Evolutionary conservation across 2,329 filamentous ascomycete species (phyloP).

Genomic region (Beauveria medogensis): DNA sequence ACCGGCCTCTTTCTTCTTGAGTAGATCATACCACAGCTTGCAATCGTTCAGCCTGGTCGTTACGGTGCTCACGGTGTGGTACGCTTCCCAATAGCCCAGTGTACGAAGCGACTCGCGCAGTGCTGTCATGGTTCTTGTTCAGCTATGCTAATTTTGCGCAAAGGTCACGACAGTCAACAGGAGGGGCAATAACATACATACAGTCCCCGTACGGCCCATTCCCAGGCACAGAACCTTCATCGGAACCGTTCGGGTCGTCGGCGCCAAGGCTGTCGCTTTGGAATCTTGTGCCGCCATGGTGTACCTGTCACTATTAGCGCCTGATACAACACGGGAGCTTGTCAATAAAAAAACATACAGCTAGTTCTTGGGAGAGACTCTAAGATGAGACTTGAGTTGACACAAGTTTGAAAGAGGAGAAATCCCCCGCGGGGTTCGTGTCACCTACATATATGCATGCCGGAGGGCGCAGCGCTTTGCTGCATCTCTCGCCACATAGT

Average conservation of each 20-base stretch:
- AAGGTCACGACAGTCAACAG: too few relatives aligned
- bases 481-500: too few relatives aligned
- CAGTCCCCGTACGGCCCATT: conserved; percentile 3
- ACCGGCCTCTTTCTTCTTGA: neutral
- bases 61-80: neutral
- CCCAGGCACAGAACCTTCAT: conserved; percentile 11
- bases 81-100: conserved; percentile 3
- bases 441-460: too few relatives aligned
- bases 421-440: neutral
- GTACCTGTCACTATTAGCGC: neutral
- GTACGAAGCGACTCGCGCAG: conserved; percentile 1
- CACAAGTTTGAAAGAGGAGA: neutral
- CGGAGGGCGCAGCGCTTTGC: too few relatives aligned
- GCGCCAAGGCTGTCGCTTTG: neutral
- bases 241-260: conserved; percentile 5
- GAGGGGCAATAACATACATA: neutral
- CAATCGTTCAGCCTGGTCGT: neutral
- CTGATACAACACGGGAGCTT: too few relatives aligned
- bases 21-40: conserved; percentile 6
- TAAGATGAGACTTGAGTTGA: neutral
- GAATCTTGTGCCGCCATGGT: neutral
- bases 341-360: too few relatives aligned
- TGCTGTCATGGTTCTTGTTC: neutral
- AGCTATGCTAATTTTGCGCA: neutral
- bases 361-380: neutral